These are phyloP conservation scores for Pyrenophora graminea DNA, from an alignment of 2,329 filamentous ascomycete species.

Conservation along the genomic window DNA sequence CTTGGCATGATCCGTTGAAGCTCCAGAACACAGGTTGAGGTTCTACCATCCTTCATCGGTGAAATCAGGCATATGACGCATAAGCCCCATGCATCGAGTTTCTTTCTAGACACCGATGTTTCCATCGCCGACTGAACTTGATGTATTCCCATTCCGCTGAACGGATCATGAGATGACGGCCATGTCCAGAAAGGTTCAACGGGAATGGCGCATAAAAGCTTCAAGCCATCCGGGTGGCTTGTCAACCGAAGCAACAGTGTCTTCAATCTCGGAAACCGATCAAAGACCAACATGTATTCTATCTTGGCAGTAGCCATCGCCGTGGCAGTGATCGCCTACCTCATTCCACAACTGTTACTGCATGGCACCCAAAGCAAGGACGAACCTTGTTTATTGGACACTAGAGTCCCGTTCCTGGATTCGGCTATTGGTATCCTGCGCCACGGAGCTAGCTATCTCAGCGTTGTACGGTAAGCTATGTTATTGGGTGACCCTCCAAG, in stretches of 20 bases:
- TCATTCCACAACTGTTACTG: constrained; percentile 5
- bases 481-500: background rate
- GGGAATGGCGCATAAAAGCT: background rate
- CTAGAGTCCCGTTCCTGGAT: constrained; percentile 23
- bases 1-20: too few relatives aligned
- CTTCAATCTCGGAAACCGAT: too few relatives aligned
- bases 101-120: too few relatives aligned
- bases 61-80: too few relatives aligned
- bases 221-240: background rate
- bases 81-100: too few relatives aligned
- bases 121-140: too few relatives aligned
- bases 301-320: background rate
- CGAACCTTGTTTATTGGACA: constrained; percentile 20
- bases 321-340: constrained; percentile 2
- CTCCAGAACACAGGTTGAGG: too few relatives aligned
- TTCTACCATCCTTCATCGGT: too few relatives aligned
- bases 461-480: constrained; percentile 14
- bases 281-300: constrained; percentile 4
- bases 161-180: background rate
- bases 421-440: constrained; percentile 20
- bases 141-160: background rate
- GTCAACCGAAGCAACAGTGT: background rate
- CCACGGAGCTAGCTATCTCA: constrained; percentile 19
- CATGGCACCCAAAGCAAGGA: constrained; percentile 19
- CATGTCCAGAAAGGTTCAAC: background rate